Evolutionary conservation across 805 yeast genomes (phyloP), one percentile per base, ranked within the genome.

Genomic region (Sungouiozyma intestinalis): DNA sequence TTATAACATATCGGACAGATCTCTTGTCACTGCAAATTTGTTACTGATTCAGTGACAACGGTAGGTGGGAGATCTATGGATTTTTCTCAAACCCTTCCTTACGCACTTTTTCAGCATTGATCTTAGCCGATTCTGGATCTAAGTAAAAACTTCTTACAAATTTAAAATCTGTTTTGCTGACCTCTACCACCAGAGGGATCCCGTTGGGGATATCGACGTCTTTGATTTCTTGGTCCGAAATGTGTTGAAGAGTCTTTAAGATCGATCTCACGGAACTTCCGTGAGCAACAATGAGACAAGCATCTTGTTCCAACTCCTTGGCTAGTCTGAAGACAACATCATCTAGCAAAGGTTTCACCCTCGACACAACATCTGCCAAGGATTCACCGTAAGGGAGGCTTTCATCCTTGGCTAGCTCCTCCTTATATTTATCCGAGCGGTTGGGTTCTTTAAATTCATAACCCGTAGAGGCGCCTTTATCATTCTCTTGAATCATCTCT

Each of bases 131-230:
- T 62, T 81, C 85, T 6, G 90, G 92, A 63, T 84, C 94, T 53
- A 84, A 66, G 65, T 83, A 84, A 57, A 72, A 76, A 72, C 74
- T 58, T 64, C 69, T 52, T 66, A 66, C 54, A 71, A 75, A 54
- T 64, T 62, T 58, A 68, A 69, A 47, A 20, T 52, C 49, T 17
- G 66, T 53, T 39, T 69, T 73, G 52, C 77, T 77, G 52, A 82
- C 64, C 52, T 78, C 79, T 50, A 82, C 66, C 39, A 78, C 79
- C 62, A 84, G 68, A 37, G 94, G 94, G 40, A 83, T 81, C 43
- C 87, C 92, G 55, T 86, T 84, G 21, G 94, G 92, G 42, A 84
- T 81, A 65, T 84, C 83, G 48, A 84, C 72, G 39, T 76, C 73
- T 43, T 83, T 81, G 50, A 84, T 83, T 38, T 76, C 82, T 3